Base-by-base conservation (phyloP, 2,329 filamentous ascomycete species). In the Pestalotiopsis sp. region DNA sequence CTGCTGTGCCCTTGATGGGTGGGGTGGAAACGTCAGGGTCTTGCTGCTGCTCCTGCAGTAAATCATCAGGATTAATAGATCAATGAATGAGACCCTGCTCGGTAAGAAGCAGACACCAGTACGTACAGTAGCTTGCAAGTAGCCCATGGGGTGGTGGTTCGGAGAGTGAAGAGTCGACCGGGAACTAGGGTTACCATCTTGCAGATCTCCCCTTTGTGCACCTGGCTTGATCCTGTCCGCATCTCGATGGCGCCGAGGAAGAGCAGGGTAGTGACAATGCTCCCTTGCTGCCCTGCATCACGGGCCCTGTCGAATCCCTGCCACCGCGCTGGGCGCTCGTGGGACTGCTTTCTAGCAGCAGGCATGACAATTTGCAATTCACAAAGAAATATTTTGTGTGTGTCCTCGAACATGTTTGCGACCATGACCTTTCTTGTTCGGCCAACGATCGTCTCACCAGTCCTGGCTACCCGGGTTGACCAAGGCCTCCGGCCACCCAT, bases 151-250 rank as follows among this genome's bases (percentile, higher is more conserved):
- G n/a, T n/a, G 20, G 45, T 52, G n/a, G 59, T 36, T 36, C 36
- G 25, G 59, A 2, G 31, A n/a, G 59, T 36, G 31, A 64, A 64
- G 36, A 45, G 61, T 45, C 11, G 40, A 64, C 61, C 61, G n/a
- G 61, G 61, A 64, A 45, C 40, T 40, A 64, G 61, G 61, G 61
- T 45, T 23, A 40, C 59, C 25, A 64, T 64, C 41, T 23, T 64
- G 61, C 61, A 64, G 61, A 52, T 45, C 61, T 52, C 61, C 61
- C 61, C 41, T 64, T 36, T n/a, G 20, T 23, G 25, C 61, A 64
- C 61, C 20, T 45, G 38, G 61, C 36, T 38, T 20, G 9, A 23
- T n/a, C 61, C 41, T 52, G 25, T 64, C 61, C 61, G 13, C 38
- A 64, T 64, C 61, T 52, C 61, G 61, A 49, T 64, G 61, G 61